Percentiles rank a stretch among this genome's conserved stretches.
phyloP scores from a whole-genome alignment of 768 basidiomycete species.

The Lactarius sanguifluus region DNA sequence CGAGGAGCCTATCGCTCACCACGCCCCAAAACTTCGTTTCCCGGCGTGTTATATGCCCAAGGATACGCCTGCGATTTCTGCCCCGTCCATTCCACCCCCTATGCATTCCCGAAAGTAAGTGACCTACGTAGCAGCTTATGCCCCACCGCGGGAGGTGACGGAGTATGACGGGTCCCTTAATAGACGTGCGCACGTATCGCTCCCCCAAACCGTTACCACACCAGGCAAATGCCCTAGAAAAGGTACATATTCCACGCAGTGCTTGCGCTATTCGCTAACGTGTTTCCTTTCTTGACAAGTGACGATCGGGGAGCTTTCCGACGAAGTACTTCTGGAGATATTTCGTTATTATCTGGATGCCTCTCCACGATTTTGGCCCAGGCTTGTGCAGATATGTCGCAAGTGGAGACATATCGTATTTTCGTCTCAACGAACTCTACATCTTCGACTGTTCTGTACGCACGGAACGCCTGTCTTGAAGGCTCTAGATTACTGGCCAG shows the following conservation, averaged over 20 bases:
- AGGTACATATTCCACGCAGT: background rate
- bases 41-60: too few species aligned
- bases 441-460: background rate
- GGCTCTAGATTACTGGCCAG: background rate
- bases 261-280: background rate
- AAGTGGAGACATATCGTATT: background rate
- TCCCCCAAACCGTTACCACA: background rate
- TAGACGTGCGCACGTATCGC: background rate
- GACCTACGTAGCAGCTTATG: too few species aligned
- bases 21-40: too few species aligned
- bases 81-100: background rate
- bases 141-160: background rate
- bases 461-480: background rate
- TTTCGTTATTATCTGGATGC: background rate
- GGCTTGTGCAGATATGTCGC: background rate
- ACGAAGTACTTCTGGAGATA: background rate
- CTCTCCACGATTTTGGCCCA: background rate
- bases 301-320: background rate
- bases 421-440: background rate
- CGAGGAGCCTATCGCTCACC: too few species aligned
- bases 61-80: too few species aligned
- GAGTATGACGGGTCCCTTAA: too few species aligned
- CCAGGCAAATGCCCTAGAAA: background rate
- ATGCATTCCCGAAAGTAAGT: too few species aligned
- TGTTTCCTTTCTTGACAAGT: background rate